Evolutionary conservation across 495 filamentous ascomycete genomes (phyloP), one percentile per base, ranked within the genome.

Genomic region (Hyaloscypha variabilis): DNA sequence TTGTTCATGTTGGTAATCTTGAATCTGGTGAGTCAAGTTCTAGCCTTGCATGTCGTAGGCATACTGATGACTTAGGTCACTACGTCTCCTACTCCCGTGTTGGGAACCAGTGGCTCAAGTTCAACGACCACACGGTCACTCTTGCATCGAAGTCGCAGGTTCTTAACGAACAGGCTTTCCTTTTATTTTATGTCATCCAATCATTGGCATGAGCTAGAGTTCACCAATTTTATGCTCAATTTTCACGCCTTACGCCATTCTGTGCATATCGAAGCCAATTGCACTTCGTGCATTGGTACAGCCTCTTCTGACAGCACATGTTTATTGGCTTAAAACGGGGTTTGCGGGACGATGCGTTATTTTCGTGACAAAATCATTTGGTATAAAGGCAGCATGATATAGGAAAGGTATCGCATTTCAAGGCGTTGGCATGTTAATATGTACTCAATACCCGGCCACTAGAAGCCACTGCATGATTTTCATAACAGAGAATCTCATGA

Each of bases 51-150:
- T 19, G 34, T 21, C 6, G 19, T 26, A 34, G 4, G 31, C 23
- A 55, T 58, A 34, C 53, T 19, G 24, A 60, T 59, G 42, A 62
- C 21, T 14, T 30, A 26, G 91, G 94, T 0, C 94, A 97, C 72
- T 97, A 97, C 74, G 87, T 91, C 64, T 88, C 86, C n/a, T 97
- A 94, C 75, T 91, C 89, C 56, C 80, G 91, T 24, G 87, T 91
- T 57, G 90, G 89, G 25, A 87, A 90, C 58, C 87, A 94, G 85
- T 97, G 94, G 94, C 93, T 94, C 73, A 82, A 87, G 30, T 96
- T 97, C 79, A 93, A 97, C 68, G 94, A 97, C 75, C 92, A 92
- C 72, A 90, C 90, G 72, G 93, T 97, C 52, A 92, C 91, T 55
- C 69, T 91, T 57, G 92, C 90, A 24, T 82, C 81, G 21, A 91